Conservation (phyloP, 148 eudicot genomes). For the Chenopodium quinoa region DNA sequence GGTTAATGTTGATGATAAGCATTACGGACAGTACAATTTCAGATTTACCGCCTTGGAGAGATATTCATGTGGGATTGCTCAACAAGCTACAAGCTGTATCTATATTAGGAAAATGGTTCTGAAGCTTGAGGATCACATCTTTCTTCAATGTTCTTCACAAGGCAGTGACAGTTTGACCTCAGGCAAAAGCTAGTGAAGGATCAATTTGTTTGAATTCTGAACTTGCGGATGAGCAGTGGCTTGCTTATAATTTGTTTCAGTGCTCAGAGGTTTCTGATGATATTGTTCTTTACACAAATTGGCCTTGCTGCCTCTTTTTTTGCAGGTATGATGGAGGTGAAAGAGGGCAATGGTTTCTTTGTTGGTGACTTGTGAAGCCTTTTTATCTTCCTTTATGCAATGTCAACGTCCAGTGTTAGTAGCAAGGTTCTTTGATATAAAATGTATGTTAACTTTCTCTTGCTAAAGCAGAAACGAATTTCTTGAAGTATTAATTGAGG, state of each 20-base stretch:
- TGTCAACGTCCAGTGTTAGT: constrained; percentile 38
- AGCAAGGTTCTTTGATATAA: constrained; percentile 36
- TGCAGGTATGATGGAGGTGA: constrained; percentile 59
- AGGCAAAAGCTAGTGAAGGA: constrained; percentile 18
- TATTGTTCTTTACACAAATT: constrained; percentile 35
- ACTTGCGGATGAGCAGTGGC: constrained; percentile 27
- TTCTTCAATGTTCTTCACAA: constrained; percentile 3
- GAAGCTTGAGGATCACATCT: constrained; percentile 25
- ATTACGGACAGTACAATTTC: neutral
- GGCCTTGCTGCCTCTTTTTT: constrained; percentile 45
- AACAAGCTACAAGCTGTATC: neutral
- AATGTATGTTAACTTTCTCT: constrained; percentile 42
- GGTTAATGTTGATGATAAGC: constrained; percentile 17
- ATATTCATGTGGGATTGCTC: neutral
- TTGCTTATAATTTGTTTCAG: constrained; percentile 27
- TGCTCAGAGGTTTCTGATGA: constrained; percentile 32
- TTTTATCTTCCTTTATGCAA: constrained; percentile 36
- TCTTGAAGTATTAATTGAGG: constrained; percentile 16
- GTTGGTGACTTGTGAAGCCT: constrained; percentile 27
- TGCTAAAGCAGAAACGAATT: constrained; percentile 17
- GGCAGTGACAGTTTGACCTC: constrained; percentile 11
- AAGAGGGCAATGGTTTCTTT: constrained; percentile 31
- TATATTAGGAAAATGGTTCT: neutral
- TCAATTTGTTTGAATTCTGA: constrained; percentile 14
- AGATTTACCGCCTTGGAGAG: neutral